Evolutionary conservation across 1,139 yeast genomes (phyloP).

Genomic region (Yamadazyma pseudoaaseri): DNA sequence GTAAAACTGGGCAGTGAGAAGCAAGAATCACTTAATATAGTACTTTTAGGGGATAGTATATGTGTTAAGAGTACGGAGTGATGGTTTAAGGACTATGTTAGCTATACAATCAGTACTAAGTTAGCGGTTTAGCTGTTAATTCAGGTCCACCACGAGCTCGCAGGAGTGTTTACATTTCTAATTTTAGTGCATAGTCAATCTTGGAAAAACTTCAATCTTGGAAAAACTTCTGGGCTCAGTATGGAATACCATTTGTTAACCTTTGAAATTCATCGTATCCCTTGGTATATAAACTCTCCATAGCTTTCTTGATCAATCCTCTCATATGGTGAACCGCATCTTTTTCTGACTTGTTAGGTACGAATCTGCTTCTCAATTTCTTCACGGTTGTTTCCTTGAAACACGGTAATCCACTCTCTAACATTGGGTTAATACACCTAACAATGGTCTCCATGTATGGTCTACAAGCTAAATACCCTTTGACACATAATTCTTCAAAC

Average conservation of each 20-base stretch:
- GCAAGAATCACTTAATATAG: too few relatives aligned
- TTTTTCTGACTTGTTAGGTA: conserved; percentile 72
- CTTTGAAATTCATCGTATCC: conserved; percentile 98
- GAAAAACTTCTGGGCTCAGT: too few relatives aligned
- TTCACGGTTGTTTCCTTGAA: conserved; percentile 84
- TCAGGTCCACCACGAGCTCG: too few relatives aligned
- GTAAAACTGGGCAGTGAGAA: too few relatives aligned
- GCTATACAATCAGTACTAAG: too few relatives aligned
- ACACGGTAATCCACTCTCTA: conserved; percentile 94
- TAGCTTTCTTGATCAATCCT: conserved; percentile 72
- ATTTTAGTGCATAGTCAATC: too few relatives aligned
- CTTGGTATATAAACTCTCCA: conserved; percentile 85
- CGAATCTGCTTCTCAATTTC: conserved; percentile 76
- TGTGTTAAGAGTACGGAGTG: too few relatives aligned
- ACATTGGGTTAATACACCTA: conserved; percentile 87
- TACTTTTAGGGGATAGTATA: too few relatives aligned
- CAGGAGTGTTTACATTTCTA: too few relatives aligned
- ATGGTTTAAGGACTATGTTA: too few relatives aligned
- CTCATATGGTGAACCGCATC: conserved; percentile 84
- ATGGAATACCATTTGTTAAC: conserved; percentile 94
- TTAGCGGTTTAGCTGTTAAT: too few relatives aligned
- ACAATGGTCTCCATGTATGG: conserved; percentile 88
- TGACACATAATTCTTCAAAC: conserved; percentile 94
- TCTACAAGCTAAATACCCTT: conserved; percentile 86
- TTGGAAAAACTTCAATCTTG: too few relatives aligned